Evolutionary conservation across 1,139 yeast genomes (phyloP), one percentile per base, ranked within the genome.

Genomic region (Hansenula sp.): DNA sequence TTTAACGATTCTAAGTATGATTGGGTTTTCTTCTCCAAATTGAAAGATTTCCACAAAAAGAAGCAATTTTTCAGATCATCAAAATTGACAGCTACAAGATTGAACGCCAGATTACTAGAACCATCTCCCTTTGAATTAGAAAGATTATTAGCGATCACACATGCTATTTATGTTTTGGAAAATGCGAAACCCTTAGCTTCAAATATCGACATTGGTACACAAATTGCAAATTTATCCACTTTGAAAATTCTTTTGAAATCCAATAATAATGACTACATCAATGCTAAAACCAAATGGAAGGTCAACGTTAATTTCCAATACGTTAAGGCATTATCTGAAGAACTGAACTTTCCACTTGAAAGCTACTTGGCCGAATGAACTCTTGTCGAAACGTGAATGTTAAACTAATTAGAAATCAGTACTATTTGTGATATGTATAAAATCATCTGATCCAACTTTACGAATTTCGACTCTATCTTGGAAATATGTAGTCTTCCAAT

Each of bases 81-180:
- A 52, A 68, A 63, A 39, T 71, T 61, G 45, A 69, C 46, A 62
- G 65, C 52, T 57, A 65, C 50, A 11, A 77, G 72, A 44, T 67
- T 81, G 17, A 81, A 77, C 45, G 67, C 78, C 5, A 66, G 81
- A 27, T 63, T 81, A 21, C 67, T 82, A 30, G 77, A 81, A 11
- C 82, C 89, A 1, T 76, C 77, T 24, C 69, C 75, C 39, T 84
- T 84, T 57, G 90, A 84, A 44, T 63, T 83, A 43, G 93, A 84
- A 56, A 68, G 93, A 44, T 63, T 83, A 65, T 63, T 81, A 51
- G 89, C 91, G 1, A 83, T 84, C 29, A 61, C 81, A 32, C 77
- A 81, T 28, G 79, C 85, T 1, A 74, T 84, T 12, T 76, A 76
- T 52, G 61, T 64, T 28, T 29, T 49, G 5, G 55, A 49, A 2